These are phyloP conservation scores for Calcarisporium arbuscula DNA, from an alignment of 2,329 filamentous ascomycete species.

Conservation along the genomic window DNA sequence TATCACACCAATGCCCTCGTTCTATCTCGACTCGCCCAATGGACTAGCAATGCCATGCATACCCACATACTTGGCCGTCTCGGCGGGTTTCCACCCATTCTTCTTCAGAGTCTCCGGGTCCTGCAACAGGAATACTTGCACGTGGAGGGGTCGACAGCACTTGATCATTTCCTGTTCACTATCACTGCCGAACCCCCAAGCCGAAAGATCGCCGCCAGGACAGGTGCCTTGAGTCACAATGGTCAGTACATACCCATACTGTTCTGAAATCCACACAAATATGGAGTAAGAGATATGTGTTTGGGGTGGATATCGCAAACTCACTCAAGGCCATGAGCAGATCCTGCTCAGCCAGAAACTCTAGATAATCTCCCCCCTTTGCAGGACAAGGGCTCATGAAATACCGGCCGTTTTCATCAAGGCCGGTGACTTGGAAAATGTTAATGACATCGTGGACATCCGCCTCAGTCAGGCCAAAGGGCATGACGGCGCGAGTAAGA, in stretches of 20 bases:
- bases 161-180: constrained; percentile 62
- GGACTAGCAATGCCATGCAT: constrained; percentile 47
- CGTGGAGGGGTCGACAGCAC: constrained; percentile 66
- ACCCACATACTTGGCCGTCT: constrained; percentile 55
- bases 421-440: constrained; percentile 76
- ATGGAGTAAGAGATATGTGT: no score
- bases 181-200: constrained; percentile 71
- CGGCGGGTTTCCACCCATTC: constrained; percentile 56
- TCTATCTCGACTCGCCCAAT: no score
- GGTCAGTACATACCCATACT: no score
- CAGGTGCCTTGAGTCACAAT: constrained; percentile 57
- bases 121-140: constrained; percentile 62
- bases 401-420: constrained; percentile 66
- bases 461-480: constrained; percentile 60
- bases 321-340: constrained; percentile 54
- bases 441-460: constrained; percentile 85
- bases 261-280: no score
- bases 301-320: no score
- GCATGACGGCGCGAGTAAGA: constrained; percentile 64
- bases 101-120: constrained; percentile 44
- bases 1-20: no score
- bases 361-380: constrained; percentile 52
- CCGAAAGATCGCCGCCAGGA: constrained; percentile 72
- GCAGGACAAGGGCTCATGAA: constrained; percentile 66
- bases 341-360: constrained; percentile 77